Percentiles rank a stretch among this genome's conserved stretches.
These are phyloP conservation scores for Davidsoniella virescens DNA, from an alignment of 2,329 filamentous ascomycete genomes.

Conservation along the genomic window DNA sequence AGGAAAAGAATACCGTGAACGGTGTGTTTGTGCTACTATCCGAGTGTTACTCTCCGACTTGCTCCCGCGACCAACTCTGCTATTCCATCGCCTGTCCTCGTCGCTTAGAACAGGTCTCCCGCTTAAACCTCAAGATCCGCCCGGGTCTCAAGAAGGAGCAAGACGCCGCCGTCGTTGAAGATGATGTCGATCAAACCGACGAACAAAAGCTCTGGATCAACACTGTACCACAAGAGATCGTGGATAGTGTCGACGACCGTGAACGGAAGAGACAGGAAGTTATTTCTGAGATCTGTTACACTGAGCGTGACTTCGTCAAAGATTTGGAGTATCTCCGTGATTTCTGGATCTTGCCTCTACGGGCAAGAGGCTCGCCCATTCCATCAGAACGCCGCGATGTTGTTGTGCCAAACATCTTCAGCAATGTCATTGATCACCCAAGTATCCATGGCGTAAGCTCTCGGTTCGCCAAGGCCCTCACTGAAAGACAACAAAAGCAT, in stretches of 20 bases:
- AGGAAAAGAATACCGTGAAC: slow-evolving; percentile 60
- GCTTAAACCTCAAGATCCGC: slow-evolving; percentile 83
- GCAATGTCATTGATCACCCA: slow-evolving; percentile 72
- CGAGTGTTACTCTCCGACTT: slow-evolving; percentile 96
- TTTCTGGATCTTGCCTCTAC: slow-evolving; percentile 93
- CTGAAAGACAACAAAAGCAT: slow-evolving; percentile 74
- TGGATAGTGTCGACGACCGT: slow-evolving; percentile 71
- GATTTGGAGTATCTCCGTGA: slow-evolving; percentile 93
- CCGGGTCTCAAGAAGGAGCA: slow-evolving; percentile 61
- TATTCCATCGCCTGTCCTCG: slow-evolving; percentile 96
- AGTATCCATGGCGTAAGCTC: slow-evolving; percentile 83
- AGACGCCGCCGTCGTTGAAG: slow-evolving; percentile 48
- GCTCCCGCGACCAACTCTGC: slow-evolving; percentile 84
- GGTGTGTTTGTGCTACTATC: slow-evolving; percentile 92
- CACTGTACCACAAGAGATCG: slow-evolving; percentile 86
- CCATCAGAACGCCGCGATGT: slow-evolving; percentile 74
- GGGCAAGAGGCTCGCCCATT: slow-evolving; percentile 70
- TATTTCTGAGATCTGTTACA: slow-evolving; percentile 97
- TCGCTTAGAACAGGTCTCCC: slow-evolving; percentile 82
- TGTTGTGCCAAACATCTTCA: slow-evolving; percentile 88
- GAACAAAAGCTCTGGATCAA: slow-evolving; percentile 99
- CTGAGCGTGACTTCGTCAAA: slow-evolving; percentile 96
- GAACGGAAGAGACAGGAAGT: slow-evolving; percentile 98
- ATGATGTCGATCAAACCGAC: slow-evolving; percentile 68
- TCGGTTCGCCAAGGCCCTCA: slow-evolving; percentile 72